Evolutionary conservation across 2,329 filamentous ascomycete species (phyloP).

Genomic region (Fusarium subglutinans): DNA sequence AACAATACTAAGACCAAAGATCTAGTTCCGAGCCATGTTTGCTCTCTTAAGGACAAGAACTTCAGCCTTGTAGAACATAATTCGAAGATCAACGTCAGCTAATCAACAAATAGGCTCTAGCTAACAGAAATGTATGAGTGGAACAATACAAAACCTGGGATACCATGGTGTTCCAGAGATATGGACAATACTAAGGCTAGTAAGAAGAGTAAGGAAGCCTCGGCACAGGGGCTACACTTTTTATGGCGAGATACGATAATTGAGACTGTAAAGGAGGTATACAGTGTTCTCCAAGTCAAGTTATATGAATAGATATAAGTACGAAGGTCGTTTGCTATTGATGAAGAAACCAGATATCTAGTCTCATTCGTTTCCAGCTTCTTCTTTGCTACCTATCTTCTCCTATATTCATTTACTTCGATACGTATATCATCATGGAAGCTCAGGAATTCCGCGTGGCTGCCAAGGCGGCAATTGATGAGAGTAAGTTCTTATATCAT

Average conservation of each 20-base stretch:
- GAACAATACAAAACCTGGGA: slow-evolving; percentile 14
- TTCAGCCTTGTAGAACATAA: background rate
- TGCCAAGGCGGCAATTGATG: slow-evolving; percentile 81
- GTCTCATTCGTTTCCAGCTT: background rate
- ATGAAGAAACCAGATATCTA: too few species aligned
- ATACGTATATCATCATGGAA: slow-evolving; percentile 69
- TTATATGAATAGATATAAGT: slow-evolving; percentile 5
- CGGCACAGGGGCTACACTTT: background rate
- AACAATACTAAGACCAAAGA: slow-evolving; percentile 6
- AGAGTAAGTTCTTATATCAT: slow-evolving; percentile 68
- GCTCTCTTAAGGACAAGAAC: background rate
- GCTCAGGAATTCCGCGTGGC: slow-evolving; percentile 79
- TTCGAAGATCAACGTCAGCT: background rate
- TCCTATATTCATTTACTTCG: background rate
- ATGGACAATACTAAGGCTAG: slow-evolving; percentile 12
- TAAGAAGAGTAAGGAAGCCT: background rate
- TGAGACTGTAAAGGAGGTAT: background rate
- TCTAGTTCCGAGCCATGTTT: slow-evolving; percentile 12
- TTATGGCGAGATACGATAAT: background rate
- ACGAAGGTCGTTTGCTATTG: background rate
- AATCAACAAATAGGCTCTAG: background rate
- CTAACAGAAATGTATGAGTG: background rate
- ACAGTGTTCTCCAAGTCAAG: background rate
- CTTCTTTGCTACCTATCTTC: background rate
- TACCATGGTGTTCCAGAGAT: background rate